Conservation (phyloP, 306 rosid species). For the Styphnolobium japonicum region DNA sequence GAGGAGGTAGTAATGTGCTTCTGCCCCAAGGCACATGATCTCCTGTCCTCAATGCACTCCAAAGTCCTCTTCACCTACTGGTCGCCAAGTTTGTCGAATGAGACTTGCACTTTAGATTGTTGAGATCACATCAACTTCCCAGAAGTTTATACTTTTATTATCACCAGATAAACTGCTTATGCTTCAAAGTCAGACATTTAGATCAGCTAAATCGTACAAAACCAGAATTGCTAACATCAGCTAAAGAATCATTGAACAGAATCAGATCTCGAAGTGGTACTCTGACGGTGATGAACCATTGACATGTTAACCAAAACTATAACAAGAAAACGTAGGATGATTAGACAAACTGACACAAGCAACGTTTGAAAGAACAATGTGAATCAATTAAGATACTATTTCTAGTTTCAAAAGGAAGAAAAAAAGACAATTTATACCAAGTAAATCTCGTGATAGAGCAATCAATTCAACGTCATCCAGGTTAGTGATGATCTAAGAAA, state of each 20-base stretch:
- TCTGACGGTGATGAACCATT: background rate
- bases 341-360: background rate
- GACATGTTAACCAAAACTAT: slow-evolving; percentile 4
- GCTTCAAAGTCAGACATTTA: slow-evolving; percentile 21
- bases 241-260: background rate
- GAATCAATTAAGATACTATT: background rate
- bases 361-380: background rate
- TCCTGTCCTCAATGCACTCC: background rate
- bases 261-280: slow-evolving; percentile 56
- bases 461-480: background rate
- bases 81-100: no score
- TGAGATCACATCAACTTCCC: slow-evolving; percentile 18
- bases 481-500: background rate
- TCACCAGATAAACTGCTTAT: background rate
- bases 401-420: background rate
- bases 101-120: background rate
- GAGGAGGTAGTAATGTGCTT: background rate
- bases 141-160: background rate
- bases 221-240: background rate
- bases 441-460: background rate
- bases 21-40: background rate
- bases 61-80: no score
- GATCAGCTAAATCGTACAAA: slow-evolving; percentile 15
- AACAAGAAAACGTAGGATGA: background rate
- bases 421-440: background rate